Evolutionary conservation across 2,329 filamentous ascomycete genomes (phyloP).

Genomic region (Trichophyton verrucosum): DNA sequence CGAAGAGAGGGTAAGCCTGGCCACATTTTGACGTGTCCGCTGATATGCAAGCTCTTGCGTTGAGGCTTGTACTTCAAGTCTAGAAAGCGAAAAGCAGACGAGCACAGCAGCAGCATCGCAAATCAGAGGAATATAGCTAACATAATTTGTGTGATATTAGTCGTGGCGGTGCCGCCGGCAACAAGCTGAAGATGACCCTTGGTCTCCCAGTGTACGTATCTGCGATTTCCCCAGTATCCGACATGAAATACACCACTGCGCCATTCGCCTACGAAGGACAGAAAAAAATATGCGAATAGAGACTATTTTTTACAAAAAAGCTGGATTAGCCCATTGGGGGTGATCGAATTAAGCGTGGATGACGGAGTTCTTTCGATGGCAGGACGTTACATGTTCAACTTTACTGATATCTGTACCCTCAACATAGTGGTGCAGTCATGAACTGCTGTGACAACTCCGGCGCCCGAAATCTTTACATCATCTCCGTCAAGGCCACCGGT

Average conservation of each 20-base stretch:
- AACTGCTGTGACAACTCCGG: conserved; percentile 99
- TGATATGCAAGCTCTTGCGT: background rate
- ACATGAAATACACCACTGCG: background rate
- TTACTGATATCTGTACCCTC: background rate
- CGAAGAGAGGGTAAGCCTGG: conserved; percentile 37
- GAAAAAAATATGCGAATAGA: background rate
- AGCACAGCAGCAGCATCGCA: conserved; percentile 6
- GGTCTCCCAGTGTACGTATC: conserved; percentile 92
- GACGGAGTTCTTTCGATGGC: background rate
- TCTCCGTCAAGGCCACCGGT: conserved; percentile 97
- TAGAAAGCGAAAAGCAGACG: background rate
- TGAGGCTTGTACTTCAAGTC: background rate
- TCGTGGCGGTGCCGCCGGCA: conserved; percentile 84
- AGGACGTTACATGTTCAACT: background rate
- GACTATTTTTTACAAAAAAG: background rate
- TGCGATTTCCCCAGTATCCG: conserved; percentile 1
- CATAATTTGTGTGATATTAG: conserved; percentile 27
- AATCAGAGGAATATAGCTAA: conserved; percentile 8
- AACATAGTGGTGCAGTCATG: conserved; percentile 85
- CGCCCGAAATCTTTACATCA: conserved; percentile 98
- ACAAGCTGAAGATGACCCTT: conserved; percentile 99
- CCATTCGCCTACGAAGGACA: background rate
- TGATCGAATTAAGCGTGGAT: background rate
- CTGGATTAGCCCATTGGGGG: background rate
- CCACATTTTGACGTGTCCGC: background rate